Percentiles rank a stretch among this genome's conserved stretches.
Conservation (phyloP, 1,139 yeast species). For the Suhomyces panamericanus region DNA sequence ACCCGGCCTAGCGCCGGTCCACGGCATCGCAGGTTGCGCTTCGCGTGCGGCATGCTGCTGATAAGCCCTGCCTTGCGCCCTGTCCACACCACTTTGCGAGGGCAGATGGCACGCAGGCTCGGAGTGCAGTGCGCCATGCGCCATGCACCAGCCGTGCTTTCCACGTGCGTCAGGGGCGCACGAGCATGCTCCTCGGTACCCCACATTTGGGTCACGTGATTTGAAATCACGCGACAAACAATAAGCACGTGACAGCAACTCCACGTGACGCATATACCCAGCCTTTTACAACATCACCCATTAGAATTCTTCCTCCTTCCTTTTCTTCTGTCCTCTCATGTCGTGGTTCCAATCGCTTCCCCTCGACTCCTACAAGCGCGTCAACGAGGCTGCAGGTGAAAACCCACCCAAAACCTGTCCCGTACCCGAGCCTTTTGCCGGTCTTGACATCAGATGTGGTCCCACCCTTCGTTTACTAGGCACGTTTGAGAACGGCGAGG, state of each 20-base stretch:
- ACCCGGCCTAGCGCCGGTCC: too few species aligned
- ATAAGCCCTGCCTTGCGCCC: too few species aligned
- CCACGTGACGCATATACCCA: too few species aligned
- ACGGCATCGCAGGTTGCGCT: too few species aligned
- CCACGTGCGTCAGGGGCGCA: not conserved
- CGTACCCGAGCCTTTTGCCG: conserved; percentile 27
- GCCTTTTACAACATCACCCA: too few species aligned
- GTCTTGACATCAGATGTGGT: conserved; percentile 60
- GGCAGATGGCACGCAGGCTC: too few species aligned
- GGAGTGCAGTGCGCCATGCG: not conserved
- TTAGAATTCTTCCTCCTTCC: not conserved
- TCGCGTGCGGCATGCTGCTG: too few species aligned
- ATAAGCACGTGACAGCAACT: not conserved
- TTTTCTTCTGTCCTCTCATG: not conserved
- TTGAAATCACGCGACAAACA: not conserved
- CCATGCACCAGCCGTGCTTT: not conserved
- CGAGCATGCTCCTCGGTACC: not conserved
- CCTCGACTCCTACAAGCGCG: conserved; percentile 26
- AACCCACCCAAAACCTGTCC: conserved; percentile 26
- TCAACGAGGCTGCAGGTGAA: conserved; percentile 27
- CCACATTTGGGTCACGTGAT: not conserved
- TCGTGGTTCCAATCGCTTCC: conserved; percentile 35
- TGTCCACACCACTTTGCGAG: too few species aligned
- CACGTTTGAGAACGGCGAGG: conserved; percentile 47
- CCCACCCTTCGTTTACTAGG: conserved; percentile 73